These are phyloP conservation scores for Sanghuangporus sanghuang DNA, from an alignment of 1,284 basidiomycete genomes.

Conservation along the genomic window DNA sequence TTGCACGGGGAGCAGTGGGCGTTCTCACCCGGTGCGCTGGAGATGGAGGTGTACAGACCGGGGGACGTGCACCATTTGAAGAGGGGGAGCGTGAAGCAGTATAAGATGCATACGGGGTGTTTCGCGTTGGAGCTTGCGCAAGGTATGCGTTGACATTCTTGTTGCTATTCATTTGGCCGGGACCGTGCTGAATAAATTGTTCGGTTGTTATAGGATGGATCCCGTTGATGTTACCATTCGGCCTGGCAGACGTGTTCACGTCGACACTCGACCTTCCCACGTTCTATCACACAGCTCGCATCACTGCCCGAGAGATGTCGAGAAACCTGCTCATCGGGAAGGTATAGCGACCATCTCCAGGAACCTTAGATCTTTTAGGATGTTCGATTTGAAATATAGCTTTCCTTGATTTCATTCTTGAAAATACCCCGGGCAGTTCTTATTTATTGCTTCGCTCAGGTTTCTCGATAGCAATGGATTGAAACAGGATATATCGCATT, in stretches of 20 bases:
- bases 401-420: not conserved
- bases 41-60: slow-evolving; percentile 79
- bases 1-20: slow-evolving; percentile 92
- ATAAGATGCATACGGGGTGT: slow-evolving; percentile 94
- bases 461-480: too few relatives aligned
- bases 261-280: slow-evolving; percentile 89
- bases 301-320: slow-evolving; percentile 82
- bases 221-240: slow-evolving; percentile 89
- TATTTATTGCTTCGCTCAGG: too few relatives aligned
- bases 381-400: not conserved
- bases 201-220: slow-evolving; percentile 66
- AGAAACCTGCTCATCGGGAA: slow-evolving; percentile 82
- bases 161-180: not conserved
- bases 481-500: too few relatives aligned
- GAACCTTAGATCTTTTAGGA: too few relatives aligned
- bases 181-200: not conserved
- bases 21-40: slow-evolving; percentile 74
- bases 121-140: slow-evolving; percentile 94
- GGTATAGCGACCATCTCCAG: slow-evolving; percentile 44
- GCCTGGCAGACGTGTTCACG: slow-evolving; percentile 78
- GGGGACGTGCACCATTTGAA: slow-evolving; percentile 84
- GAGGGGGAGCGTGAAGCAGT: slow-evolving; percentile 88
- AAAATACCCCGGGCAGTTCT: too few relatives aligned
- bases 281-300: slow-evolving; percentile 72
- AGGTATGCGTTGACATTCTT: slow-evolving; percentile 44